Percentiles rank a stretch among this genome's conserved stretches.
Evolutionary conservation across 371 early-diverging fungal genomes (phyloP).

Genomic region (Mortierella sp.): DNA sequence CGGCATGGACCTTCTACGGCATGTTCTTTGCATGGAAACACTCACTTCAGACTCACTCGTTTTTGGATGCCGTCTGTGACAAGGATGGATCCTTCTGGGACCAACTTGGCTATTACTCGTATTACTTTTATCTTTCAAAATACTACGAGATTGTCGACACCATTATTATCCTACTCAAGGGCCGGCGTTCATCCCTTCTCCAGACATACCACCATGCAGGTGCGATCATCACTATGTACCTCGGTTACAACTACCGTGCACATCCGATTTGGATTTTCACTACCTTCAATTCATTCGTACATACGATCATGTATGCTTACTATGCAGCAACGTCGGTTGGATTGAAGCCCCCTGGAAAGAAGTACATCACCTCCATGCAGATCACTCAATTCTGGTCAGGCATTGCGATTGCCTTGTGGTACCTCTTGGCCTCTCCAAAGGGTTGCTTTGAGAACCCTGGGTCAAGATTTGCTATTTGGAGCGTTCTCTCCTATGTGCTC

Average conservation of each 20-base stretch:
- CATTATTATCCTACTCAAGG: conserved; percentile 84
- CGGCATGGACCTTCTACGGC: conserved; percentile 62
- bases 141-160: conserved; percentile 90
- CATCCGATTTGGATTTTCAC: conserved; percentile 89
- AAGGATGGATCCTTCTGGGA: conserved; percentile 61
- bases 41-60: conserved; percentile 35
- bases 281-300: conserved; percentile 90
- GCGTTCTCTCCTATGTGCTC: conserved; percentile 77
- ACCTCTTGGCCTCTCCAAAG: conserved; percentile 65
- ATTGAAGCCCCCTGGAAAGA: conserved; percentile 83
- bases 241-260: conserved; percentile 76
- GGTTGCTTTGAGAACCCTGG: conserved; percentile 71
- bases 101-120: conserved; percentile 62
- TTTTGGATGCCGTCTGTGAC: conserved; percentile 63
- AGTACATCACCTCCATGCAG: conserved; percentile 85
- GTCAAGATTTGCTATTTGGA: conserved; percentile 70
- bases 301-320: conserved; percentile 92
- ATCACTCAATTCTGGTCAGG: conserved; percentile 91
- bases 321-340: conserved; percentile 84
- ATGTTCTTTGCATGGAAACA: conserved; percentile 51
- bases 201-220: conserved; percentile 93
- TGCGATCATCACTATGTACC: conserved; percentile 84
- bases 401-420: conserved; percentile 70
- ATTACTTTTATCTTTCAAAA: conserved; percentile 76
- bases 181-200: conserved; percentile 79